Base-by-base conservation (phyloP, 805 yeast genomes). In the Groenewaldozyma salmanticensis region DNA sequence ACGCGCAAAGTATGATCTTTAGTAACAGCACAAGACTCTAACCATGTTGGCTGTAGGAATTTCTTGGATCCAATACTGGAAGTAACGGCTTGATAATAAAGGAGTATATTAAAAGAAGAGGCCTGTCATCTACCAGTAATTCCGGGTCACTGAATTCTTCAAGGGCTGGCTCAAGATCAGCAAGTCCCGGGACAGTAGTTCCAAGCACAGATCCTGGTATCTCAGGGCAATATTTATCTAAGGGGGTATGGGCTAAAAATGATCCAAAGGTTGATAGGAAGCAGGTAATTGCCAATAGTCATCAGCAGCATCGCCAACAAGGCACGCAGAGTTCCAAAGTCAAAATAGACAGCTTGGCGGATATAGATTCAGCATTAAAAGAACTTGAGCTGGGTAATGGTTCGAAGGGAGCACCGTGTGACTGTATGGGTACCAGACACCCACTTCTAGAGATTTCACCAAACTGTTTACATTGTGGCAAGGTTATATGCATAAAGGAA, bases 391-490 rank as follows among this genome's bases (percentile, higher is more conserved):
- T 69, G 3, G 54, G 57, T 5, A 46, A 51, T 19, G 2, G 43
- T 21, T 3, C 5, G 36, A 3, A 21, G 35, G 74, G 55, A 57
- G 56, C 66, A 16, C 55, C 52, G 3, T 88, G 97, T 57, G 74
- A 80, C 47, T 88, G 97, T 55, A 83, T 80, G 77, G 96, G 90
- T 1, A 74, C 81, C 0, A 67, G 82, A 45, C 98, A 92, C 55
- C 95, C 96, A 2, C 62, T 92, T 22, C 81, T 86, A 47, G 94
- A 84, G 42, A 72, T 81, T 48, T 92, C 94, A 2, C 97, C 98
- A 1, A 92, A 92, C 57, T 92, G 99, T 53, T 62, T 92, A 32
- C 78, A 81, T 45, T 92, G 99, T 59, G 99, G 99, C 7, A 84
- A 87, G 59, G 84, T 92, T 33, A 84, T 92, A 2, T 92, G 99